Evolutionary conservation across 805 yeast species (phyloP).

Genomic region (Jamesozyma hellenica): DNA sequence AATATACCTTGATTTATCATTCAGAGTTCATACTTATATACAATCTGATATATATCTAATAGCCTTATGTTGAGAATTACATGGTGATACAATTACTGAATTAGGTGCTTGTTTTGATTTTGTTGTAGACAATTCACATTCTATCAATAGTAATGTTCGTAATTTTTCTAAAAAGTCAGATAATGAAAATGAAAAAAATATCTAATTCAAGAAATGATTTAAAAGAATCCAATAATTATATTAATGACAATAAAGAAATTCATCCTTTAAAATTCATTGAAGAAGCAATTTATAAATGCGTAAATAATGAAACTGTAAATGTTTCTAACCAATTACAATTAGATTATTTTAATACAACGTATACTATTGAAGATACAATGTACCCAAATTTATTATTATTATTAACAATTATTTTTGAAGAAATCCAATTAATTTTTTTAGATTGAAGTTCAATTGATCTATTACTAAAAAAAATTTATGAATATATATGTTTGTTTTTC

Average conservation of each 20-base stretch:
- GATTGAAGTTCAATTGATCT: slow-evolving; percentile 7
- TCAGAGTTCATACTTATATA: slow-evolving; percentile 8
- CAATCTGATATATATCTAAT: slow-evolving; percentile 12
- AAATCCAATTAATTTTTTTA: slow-evolving; percentile 8
- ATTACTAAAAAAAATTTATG: slow-evolving; percentile 10
- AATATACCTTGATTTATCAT: slow-evolving; percentile 12
- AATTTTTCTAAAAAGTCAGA: too few species aligned
- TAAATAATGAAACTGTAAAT: slow-evolving; percentile 5
- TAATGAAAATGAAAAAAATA: too few species aligned
- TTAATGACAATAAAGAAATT: background rate
- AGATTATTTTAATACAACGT: slow-evolving; percentile 9
- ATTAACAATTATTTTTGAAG: slow-evolving; percentile 7
- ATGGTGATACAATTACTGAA: slow-evolving; percentile 13
- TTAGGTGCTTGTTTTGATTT: slow-evolving; percentile 4
- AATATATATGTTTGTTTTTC: slow-evolving; percentile 16
- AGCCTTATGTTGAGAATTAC: slow-evolving; percentile 9
- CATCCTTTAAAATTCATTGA: slow-evolving; percentile 12
- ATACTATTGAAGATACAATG: slow-evolving; percentile 10
- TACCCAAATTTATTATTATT: slow-evolving; percentile 5
- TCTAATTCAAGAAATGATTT: too few species aligned
- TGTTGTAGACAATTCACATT: background rate
- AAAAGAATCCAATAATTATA: too few species aligned
- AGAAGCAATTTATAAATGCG: slow-evolving; percentile 12
- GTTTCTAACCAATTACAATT: slow-evolving; percentile 8
- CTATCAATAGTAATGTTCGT: background rate